Percentiles rank a stretch among this genome's conserved stretches.
These are phyloP conservation scores for Monilinia aucupariae DNA, from an alignment of 2,329 filamentous ascomycete species.

Conservation along the genomic window DNA sequence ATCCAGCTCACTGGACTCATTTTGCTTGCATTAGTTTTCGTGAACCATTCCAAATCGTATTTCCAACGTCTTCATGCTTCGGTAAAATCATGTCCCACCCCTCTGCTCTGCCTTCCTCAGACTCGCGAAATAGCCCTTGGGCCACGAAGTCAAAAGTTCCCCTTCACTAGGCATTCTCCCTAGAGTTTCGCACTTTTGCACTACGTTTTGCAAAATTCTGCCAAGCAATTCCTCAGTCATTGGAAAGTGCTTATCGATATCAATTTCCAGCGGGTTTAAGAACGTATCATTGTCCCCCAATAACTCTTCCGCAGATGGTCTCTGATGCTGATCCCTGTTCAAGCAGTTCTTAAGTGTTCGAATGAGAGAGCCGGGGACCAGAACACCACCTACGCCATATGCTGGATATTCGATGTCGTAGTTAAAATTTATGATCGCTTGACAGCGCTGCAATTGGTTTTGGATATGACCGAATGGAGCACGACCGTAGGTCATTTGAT, in stretches of 20 bases:
- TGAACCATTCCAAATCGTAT: constrained; percentile 4
- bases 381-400: constrained; percentile 59
- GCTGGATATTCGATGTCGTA: constrained; percentile 68
- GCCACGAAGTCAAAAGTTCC: constrained; percentile 52
- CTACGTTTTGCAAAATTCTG: constrained; percentile 58
- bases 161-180: constrained; percentile 50
- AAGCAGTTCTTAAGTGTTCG: constrained; percentile 59
- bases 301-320: constrained; percentile 60
- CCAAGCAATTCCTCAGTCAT: constrained; percentile 58
- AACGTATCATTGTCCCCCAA: constrained; percentile 56
- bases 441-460: constrained; percentile 79
- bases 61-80: not conserved
- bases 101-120: constrained; percentile 37
- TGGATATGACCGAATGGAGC: constrained; percentile 89
- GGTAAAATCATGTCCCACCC: not conserved
- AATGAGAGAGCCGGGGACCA: constrained; percentile 54
- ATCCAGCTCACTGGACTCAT: not conserved
- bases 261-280: constrained; percentile 54
- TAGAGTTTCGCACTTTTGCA: constrained; percentile 49
- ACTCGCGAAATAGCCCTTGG: constrained; percentile 56
- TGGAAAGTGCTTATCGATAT: constrained; percentile 47
- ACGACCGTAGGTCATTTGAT: constrained; percentile 97
- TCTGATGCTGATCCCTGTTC: constrained; percentile 54
- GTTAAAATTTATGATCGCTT: constrained; percentile 76
- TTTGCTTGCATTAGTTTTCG: not conserved